phyloP scores from a whole-genome alignment of 805 yeast species.

The Lachancea lanzarotensis region DNA sequence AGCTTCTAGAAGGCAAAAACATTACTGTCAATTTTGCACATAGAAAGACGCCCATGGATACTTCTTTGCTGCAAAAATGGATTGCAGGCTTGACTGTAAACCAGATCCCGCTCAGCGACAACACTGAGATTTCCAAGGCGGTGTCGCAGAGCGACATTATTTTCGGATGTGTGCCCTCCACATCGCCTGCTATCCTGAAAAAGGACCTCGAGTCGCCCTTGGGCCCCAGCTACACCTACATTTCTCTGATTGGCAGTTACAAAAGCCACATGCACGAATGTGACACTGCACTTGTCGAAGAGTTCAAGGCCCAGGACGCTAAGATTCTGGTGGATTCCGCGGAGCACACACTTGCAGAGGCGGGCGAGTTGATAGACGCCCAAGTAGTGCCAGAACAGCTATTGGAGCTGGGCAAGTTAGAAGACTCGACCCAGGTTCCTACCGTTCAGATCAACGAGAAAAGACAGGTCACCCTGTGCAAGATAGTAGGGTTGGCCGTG shows the following conservation, averaged over 20 bases:
- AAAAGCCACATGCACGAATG: slow-evolving; percentile 63
- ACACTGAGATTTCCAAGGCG: slow-evolving; percentile 16
- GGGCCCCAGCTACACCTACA: slow-evolving; percentile 32
- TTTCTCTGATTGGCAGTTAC: slow-evolving; percentile 60
- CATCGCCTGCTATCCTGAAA: slow-evolving; percentile 39
- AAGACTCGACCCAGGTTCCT: background rate
- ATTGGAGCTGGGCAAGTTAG: slow-evolving; percentile 42
- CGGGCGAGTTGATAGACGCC: slow-evolving; percentile 56
- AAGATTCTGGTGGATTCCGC: slow-evolving; percentile 54
- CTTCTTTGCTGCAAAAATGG: slow-evolving; percentile 38
- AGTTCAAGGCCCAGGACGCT: slow-evolving; percentile 32
- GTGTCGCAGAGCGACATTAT: slow-evolving; percentile 41
- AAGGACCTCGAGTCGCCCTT: slow-evolving; percentile 23
- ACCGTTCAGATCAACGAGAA: background rate
- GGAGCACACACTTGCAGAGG: slow-evolving; percentile 50
- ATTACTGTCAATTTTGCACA: slow-evolving; percentile 38
- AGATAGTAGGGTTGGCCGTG: slow-evolving; percentile 56
- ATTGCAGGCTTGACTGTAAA: slow-evolving; percentile 34
- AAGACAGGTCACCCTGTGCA: slow-evolving; percentile 39
- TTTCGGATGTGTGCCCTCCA: slow-evolving; percentile 57
- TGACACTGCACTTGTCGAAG: slow-evolving; percentile 38
- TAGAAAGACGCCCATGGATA: slow-evolving; percentile 34
- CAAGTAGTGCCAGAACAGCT: slow-evolving; percentile 35
- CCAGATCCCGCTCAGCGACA: slow-evolving; percentile 22
- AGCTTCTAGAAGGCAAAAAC: slow-evolving; percentile 16